phyloP scores from a whole-genome alignment of 108 stramenopile genomes.

The Stephanodiscus minutulus region DNA sequence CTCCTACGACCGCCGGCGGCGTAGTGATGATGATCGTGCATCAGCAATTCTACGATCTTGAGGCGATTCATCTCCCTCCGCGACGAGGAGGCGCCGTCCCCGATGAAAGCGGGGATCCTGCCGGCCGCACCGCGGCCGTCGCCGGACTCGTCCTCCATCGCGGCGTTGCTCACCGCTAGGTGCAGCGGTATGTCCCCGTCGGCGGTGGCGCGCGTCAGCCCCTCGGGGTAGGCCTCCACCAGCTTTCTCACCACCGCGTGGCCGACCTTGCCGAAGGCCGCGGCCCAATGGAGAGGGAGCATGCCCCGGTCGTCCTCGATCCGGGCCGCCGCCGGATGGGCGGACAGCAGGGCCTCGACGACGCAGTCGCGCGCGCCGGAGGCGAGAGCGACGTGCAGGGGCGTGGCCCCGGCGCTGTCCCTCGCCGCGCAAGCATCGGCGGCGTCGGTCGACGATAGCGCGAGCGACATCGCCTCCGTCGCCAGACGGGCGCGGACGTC shows the following conservation, averaged over 20 bases:
- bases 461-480: constrained; percentile 18
- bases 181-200: constrained; percentile 74
- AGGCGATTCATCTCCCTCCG: constrained; percentile 46
- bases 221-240: constrained; percentile 44
- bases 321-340: constrained; percentile 27
- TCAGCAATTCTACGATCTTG: constrained; percentile 49
- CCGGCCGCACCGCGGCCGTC: constrained; percentile 18
- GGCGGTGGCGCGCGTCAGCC: constrained; percentile 28
- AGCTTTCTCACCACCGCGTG: constrained; percentile 37
- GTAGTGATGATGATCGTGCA: constrained; percentile 16
- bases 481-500: constrained; percentile 14
- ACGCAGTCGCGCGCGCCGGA: constrained; percentile 53
- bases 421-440: constrained; percentile 17
- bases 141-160: constrained; percentile 24
- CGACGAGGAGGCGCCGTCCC: background rate
- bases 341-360: constrained; percentile 45
- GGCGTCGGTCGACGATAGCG: constrained; percentile 9
- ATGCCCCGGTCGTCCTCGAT: constrained; percentile 55
- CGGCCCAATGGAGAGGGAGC: constrained; percentile 65
- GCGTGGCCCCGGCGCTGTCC: constrained; percentile 44
- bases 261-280: constrained; percentile 43
- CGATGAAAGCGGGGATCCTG: background rate
- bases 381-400: constrained; percentile 60
- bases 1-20: background rate
- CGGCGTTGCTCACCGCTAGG: constrained; percentile 46